phyloP scores from a whole-genome alignment of 192 early-diverging fungal species.

The Phycomyces blakesleeanus region DNA sequence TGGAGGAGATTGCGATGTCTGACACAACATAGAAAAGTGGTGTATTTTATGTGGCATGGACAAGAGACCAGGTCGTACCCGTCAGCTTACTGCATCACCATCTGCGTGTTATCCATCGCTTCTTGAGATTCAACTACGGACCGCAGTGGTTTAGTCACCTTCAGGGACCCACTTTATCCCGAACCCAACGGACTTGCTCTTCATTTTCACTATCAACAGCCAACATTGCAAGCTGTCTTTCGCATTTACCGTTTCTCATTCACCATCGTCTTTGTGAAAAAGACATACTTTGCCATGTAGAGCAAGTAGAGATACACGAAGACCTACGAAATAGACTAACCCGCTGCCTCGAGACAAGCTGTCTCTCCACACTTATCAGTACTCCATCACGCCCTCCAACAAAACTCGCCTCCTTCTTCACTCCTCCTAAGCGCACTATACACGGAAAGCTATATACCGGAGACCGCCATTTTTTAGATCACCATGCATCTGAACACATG shows the following conservation, averaged over 20 bases:
- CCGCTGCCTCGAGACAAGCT: slow-evolving; percentile 11
- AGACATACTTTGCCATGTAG: slow-evolving; percentile 14
- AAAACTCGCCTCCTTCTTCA: slow-evolving; percentile 17
- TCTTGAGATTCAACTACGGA: slow-evolving; percentile 21
- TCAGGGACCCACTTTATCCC: slow-evolving; percentile 2
- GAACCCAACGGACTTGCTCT: background rate
- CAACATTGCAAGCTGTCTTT: slow-evolving; percentile 9
- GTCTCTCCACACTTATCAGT: slow-evolving; percentile 1
- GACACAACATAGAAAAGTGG: slow-evolving; percentile 12
- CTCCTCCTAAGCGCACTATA: slow-evolving; percentile 2
- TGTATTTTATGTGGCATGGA: slow-evolving; percentile 29
- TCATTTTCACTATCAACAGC: background rate
- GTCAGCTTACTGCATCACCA: slow-evolving; percentile 20
- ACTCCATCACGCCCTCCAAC: background rate
- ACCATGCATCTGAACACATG: background rate
- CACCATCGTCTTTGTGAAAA: background rate
- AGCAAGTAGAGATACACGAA: slow-evolving; percentile 24
- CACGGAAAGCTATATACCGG: background rate
- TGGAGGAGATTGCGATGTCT: background rate
- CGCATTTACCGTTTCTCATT: slow-evolving; percentile 5
- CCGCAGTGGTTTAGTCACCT: slow-evolving; percentile 16
- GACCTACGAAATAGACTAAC: slow-evolving; percentile 20
- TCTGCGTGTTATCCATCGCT: slow-evolving; percentile 21
- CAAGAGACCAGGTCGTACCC: slow-evolving; percentile 15
- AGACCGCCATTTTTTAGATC: slow-evolving; percentile 5